Evolutionary conservation across 2,329 filamentous ascomycete genomes (phyloP), one percentile per base, ranked within the genome.

Genomic region (Paradendryphiella salina): DNA sequence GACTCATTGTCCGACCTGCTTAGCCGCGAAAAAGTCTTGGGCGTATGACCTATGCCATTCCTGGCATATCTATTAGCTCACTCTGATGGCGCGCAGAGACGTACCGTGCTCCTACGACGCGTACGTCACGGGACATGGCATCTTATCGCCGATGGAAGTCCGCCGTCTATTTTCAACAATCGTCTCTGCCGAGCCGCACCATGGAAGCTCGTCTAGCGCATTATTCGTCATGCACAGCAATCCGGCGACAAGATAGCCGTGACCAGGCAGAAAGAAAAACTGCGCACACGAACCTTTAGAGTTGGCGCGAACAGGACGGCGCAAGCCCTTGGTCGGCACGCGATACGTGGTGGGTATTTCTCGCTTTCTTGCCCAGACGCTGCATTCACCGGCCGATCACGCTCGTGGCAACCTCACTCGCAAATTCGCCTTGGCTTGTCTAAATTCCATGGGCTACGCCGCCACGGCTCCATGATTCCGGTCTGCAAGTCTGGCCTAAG

Each of bases 31-130:
- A 14, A 54, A 45, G 54, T 54, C 57, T 59, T 60, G 44, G 54
- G 50, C 57, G 57, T 65, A 56, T 58, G 20, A 36, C 23, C 66
- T 69, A 71, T 51, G 36, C 67, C 54, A 21, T 34, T 61, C 59
- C 41, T 28, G 67, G 68, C 55, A 66, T 54, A 57, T 65, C 66
- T 65, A 70, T 69, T 70, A 66, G 59, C 52, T 58, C 40, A 50
- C 37, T 50, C 61, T 35, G 29, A 61, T 53, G 56, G 58, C 63
- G 60, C 64, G 58, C 66, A 70, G 67, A 70, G 65, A 71, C 67
- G 60, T 69, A 66, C 57, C 61, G 65, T 62, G 66, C 63, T 61
- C 63, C 44, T 50, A 52, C 50, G 55, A 69, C 65, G 61, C 65
- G 65, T 63, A 60, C 61, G 58, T 61, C 43, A 58, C 61, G 62